Evolutionary conservation across 768 basidiomycete genomes (phyloP).

Genomic region (Lentinula sp.): DNA sequence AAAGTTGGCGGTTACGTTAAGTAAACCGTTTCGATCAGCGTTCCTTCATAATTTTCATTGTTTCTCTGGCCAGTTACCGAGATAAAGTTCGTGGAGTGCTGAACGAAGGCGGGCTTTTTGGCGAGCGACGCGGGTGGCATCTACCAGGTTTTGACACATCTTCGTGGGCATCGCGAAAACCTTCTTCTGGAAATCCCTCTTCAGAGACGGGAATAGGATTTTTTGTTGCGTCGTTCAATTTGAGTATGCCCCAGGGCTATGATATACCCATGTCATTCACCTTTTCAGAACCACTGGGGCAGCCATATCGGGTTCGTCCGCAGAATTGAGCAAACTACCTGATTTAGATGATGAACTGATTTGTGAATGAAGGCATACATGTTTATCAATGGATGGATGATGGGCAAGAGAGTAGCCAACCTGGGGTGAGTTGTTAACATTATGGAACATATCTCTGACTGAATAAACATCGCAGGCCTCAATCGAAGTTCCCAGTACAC

Average conservation of each 20-base stretch:
- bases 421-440: constrained; percentile 43
- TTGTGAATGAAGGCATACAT: constrained; percentile 35
- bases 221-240: constrained; percentile 68
- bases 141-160: constrained; percentile 64
- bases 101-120: constrained; percentile 69
- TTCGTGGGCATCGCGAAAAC: constrained; percentile 50
- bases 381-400: constrained; percentile 88
- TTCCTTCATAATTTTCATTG: background rate
- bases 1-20: constrained; percentile 66
- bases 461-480: constrained; percentile 41
- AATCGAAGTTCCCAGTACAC: constrained; percentile 78
- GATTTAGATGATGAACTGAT: background rate
- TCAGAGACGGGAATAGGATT: constrained; percentile 69
- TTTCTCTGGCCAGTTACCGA: constrained; percentile 45
- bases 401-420: constrained; percentile 74
- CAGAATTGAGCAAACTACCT: background rate
- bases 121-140: constrained; percentile 73
- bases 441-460: background rate
- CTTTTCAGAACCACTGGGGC: constrained; percentile 52
- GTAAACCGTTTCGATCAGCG: constrained; percentile 28
- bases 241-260: constrained; percentile 50
- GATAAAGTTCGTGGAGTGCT: constrained; percentile 67
- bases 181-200: constrained; percentile 53
- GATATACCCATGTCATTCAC: constrained; percentile 71
- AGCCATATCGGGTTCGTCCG: constrained; percentile 48